Percentiles rank a stretch among this genome's conserved stretches.
Evolutionary conservation across 2,329 filamentous ascomycete genomes (phyloP).

Genomic region (Epichloe bromicola): DNA sequence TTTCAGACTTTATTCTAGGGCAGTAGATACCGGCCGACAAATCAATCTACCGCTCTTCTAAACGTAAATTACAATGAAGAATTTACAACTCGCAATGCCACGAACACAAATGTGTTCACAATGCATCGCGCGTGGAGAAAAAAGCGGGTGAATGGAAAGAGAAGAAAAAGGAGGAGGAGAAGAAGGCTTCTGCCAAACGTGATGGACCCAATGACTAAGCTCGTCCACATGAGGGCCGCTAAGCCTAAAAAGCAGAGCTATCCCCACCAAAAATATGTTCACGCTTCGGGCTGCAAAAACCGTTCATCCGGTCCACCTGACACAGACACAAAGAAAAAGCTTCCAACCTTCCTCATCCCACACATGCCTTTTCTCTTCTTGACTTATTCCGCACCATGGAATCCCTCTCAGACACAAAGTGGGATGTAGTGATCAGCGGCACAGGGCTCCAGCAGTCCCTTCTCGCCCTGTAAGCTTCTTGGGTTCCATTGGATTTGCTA

Average conservation of each 20-base stretch:
- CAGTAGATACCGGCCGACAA: slow-evolving; percentile 74
- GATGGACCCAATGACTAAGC: background rate
- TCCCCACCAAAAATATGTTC: background rate
- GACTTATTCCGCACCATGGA: slow-evolving; percentile 43
- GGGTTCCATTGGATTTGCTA: slow-evolving; percentile 16
- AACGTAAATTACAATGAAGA: slow-evolving; percentile 16
- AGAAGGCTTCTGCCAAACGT: slow-evolving; percentile 17
- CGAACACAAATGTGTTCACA: slow-evolving; percentile 13
- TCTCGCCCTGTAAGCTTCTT: slow-evolving; percentile 55
- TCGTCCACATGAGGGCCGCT: background rate
- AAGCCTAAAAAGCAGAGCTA: background rate
- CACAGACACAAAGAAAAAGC: slow-evolving; percentile 4
- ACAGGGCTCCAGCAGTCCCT: slow-evolving; percentile 70
- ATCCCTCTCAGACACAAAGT: slow-evolving; percentile 57
- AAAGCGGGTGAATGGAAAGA: slow-evolving; percentile 16
- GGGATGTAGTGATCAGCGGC: slow-evolving; percentile 70
- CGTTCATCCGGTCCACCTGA: slow-evolving; percentile 3
- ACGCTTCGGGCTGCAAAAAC: slow-evolving; percentile 8
- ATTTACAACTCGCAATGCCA: slow-evolving; percentile 39
- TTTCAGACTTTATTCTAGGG: slow-evolving; percentile 67
- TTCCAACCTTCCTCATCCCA: slow-evolving; percentile 6
- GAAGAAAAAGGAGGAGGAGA: slow-evolving; percentile 8
- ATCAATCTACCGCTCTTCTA: slow-evolving; percentile 50
- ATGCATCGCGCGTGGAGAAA: slow-evolving; percentile 17
- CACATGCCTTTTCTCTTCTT: slow-evolving; percentile 6